phyloP scores from a whole-genome alignment of 192 early-diverging fungal species.

The Mycoemilia scoparia region DNA sequence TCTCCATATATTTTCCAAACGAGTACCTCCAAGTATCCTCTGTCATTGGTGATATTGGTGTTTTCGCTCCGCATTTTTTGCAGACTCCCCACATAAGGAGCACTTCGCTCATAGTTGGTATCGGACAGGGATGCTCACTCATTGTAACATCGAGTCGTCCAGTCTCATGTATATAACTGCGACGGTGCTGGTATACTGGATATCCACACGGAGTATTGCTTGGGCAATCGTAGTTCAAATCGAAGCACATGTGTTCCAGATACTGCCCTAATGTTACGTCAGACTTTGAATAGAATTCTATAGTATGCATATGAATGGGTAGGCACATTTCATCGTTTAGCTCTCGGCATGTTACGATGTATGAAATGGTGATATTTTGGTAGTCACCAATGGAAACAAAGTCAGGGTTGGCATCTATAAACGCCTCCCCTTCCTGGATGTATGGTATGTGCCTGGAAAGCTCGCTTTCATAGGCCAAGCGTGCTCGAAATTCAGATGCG shows the following conservation, averaged over 20 bases:
- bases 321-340: slow-evolving; percentile 32
- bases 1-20: slow-evolving; percentile 92
- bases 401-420: slow-evolving; percentile 20
- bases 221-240: slow-evolving; percentile 44
- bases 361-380: slow-evolving; percentile 26
- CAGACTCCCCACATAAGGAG: slow-evolving; percentile 88
- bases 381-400: slow-evolving; percentile 27
- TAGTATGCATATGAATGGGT: slow-evolving; percentile 53
- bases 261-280: slow-evolving; percentile 83
- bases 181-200: slow-evolving; percentile 64
- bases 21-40: slow-evolving; percentile 85
- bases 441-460: slow-evolving; percentile 19
- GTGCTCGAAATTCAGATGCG: slow-evolving; percentile 20
- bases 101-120: slow-evolving; percentile 46
- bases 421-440: slow-evolving; percentile 21
- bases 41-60: slow-evolving; percentile 60
- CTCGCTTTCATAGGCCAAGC: slow-evolving; percentile 30
- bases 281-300: slow-evolving; percentile 55
- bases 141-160: slow-evolving; percentile 56
- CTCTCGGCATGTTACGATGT: slow-evolving; percentile 24
- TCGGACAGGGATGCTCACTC: slow-evolving; percentile 38
- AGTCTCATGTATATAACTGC: slow-evolving; percentile 70
- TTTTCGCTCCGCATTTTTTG: slow-evolving; percentile 45
- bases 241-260: slow-evolving; percentile 62
- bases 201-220: slow-evolving; percentile 47